phyloP scores from a whole-genome alignment of 1,284 basidiomycete species.

The Afroboletus lepidellus region DNA sequence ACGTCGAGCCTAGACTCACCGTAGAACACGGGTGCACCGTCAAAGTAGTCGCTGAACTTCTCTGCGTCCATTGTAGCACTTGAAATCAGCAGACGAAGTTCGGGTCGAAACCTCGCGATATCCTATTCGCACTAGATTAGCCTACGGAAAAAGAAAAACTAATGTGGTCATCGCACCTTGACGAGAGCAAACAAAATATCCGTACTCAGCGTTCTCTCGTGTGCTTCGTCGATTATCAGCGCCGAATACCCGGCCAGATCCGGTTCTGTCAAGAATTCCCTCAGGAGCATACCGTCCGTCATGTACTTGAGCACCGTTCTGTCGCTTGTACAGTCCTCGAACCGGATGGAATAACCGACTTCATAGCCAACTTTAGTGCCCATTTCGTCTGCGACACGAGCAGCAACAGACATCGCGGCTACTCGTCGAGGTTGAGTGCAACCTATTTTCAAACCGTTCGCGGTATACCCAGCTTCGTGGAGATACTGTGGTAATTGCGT shows the following conservation, averaged over 20 bases:
- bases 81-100: slow-evolving; percentile 88
- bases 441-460: slow-evolving; percentile 86
- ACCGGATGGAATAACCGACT: slow-evolving; percentile 98
- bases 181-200: slow-evolving; percentile 96
- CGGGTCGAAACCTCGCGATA: slow-evolving; percentile 94
- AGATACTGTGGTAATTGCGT: slow-evolving; percentile 98
- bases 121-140: slow-evolving; percentile 53
- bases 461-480: slow-evolving; percentile 95
- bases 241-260: slow-evolving; percentile 91
- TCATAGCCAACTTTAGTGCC: slow-evolving; percentile 95
- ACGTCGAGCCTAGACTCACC: slow-evolving; percentile 45
- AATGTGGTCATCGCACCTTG: slow-evolving; percentile 66
- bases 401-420: slow-evolving; percentile 98
- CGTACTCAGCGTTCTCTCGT: slow-evolving; percentile 93
- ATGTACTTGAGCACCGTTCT: slow-evolving; percentile 98
- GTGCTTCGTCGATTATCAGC: slow-evolving; percentile 95
- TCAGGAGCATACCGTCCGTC: slow-evolving; percentile 97
- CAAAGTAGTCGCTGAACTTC: slow-evolving; percentile 96
- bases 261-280: slow-evolving; percentile 95
- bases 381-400: slow-evolving; percentile 98
- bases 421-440: slow-evolving; percentile 99
- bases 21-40: slow-evolving; percentile 90
- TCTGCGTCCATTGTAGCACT: slow-evolving; percentile 97
- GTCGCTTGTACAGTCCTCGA: slow-evolving; percentile 98
- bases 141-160: slow-evolving; percentile 9